Conservation (phyloP, 768 basidiomycete genomes). For the Piloderma croceum region DNA sequence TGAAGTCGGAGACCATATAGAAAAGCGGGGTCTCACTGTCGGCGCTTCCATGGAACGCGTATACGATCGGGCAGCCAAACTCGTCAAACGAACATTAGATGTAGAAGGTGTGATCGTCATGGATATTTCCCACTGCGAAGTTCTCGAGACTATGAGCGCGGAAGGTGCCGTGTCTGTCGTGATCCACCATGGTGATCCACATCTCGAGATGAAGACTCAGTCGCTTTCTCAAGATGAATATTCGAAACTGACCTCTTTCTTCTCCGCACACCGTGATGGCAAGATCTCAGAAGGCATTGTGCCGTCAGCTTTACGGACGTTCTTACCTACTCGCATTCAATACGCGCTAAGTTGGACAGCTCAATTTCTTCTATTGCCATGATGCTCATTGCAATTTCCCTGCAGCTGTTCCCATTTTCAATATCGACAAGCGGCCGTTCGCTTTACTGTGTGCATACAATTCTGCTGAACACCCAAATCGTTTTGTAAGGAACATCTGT, state of each 20-base stretch:
- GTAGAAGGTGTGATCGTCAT: conserved; percentile 89
- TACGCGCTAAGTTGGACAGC: conserved; percentile 74
- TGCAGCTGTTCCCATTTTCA: conserved; percentile 85
- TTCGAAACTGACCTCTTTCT: conserved; percentile 67
- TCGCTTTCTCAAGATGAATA: conserved; percentile 69
- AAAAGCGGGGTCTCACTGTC: conserved; percentile 19
- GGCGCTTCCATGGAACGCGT: conserved; percentile 71
- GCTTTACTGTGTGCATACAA: conserved; percentile 90
- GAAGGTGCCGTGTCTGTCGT: conserved; percentile 64
- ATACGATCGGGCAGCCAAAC: conserved; percentile 83
- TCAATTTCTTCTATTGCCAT: neutral
- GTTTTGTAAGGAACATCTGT: conserved; percentile 52
- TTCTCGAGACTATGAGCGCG: conserved; percentile 59
- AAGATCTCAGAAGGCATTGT: conserved; percentile 84
- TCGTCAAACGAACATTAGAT: conserved; percentile 86
- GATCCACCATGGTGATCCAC: conserved; percentile 63
- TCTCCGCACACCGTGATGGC: conserved; percentile 76
- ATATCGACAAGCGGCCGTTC: conserved; percentile 88
- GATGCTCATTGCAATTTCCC: conserved; percentile 5
- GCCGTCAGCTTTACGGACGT: conserved; percentile 74
- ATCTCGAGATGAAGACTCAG: conserved; percentile 44
- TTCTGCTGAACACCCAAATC: conserved; percentile 70
- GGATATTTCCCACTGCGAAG: conserved; percentile 89
- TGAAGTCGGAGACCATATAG: conserved; percentile 36
- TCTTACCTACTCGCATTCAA: conserved; percentile 76